These are phyloP conservation scores for Cantharellus cinnabarinus DNA, from an alignment of 768 basidiomycete genomes.

Conservation along the genomic window DNA sequence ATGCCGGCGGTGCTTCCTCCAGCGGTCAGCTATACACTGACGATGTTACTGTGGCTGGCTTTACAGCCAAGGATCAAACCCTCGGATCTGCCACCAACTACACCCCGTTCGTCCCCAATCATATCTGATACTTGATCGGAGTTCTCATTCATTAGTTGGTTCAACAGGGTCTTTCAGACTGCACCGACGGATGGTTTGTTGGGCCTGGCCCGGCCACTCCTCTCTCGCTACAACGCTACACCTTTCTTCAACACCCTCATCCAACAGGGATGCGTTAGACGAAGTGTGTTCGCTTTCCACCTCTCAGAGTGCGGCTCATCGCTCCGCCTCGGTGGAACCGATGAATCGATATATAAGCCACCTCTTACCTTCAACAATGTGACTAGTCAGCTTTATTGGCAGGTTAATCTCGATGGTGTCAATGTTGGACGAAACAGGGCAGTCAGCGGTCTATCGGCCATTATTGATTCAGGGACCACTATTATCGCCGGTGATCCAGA, in stretches of 20 bases:
- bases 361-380: constrained; percentile 17
- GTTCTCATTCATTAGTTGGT: not conserved
- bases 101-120: constrained; percentile 9
- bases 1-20: constrained; percentile 23
- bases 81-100: constrained; percentile 26
- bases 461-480: constrained; percentile 18
- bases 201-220: constrained; percentile 16
- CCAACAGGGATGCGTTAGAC: constrained; percentile 9
- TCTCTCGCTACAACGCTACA: constrained; percentile 11
- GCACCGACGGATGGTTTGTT: constrained; percentile 23
- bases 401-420: constrained; percentile 9
- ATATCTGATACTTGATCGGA: not conserved
- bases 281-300: constrained; percentile 14
- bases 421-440: constrained; percentile 7
- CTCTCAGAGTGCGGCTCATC: constrained; percentile 11
- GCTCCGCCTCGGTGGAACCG: constrained; percentile 20
- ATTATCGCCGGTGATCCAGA: constrained; percentile 11
- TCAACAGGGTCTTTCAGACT: not conserved
- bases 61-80: constrained; percentile 24
- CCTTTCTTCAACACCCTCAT: constrained; percentile 14
- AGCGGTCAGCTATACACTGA: constrained; percentile 27
- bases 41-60: constrained; percentile 24
- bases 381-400: constrained; percentile 12
- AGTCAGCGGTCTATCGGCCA: constrained; percentile 10
- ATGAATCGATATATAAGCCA: constrained; percentile 16